Percentiles rank a stretch among this genome's conserved stretches.
phyloP scores from a whole-genome alignment of 768 basidiomycete genomes.

The Harrya chromipes region DNA sequence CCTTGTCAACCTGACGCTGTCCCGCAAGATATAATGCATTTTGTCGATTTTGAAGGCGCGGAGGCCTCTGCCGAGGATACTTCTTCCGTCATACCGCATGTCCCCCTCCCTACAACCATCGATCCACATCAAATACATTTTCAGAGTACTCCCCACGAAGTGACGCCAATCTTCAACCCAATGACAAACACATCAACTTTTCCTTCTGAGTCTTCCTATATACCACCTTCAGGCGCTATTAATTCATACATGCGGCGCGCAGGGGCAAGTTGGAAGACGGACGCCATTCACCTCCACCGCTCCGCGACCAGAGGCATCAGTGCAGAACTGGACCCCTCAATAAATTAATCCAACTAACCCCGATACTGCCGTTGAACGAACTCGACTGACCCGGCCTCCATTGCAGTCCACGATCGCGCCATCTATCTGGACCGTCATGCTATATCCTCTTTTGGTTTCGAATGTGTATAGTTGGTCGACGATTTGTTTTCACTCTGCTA shows the following conservation, averaged over 20 bases:
- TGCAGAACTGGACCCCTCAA: too few relatives aligned
- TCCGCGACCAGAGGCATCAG: too few relatives aligned
- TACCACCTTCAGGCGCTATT: slow-evolving; percentile 54
- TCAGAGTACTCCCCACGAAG: slow-evolving; percentile 8
- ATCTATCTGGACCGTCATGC: slow-evolving; percentile 6
- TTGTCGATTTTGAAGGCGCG: slow-evolving; percentile 36
- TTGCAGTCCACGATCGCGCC: slow-evolving; percentile 3
- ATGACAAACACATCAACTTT: slow-evolving; percentile 19
- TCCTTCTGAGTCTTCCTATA: slow-evolving; percentile 35
- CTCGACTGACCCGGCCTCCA: too few relatives aligned
- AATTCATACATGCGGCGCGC: slow-evolving; percentile 51
- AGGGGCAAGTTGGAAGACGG: slow-evolving; percentile 46
- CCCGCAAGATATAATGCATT: slow-evolving; percentile 35
- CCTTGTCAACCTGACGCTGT: slow-evolving; percentile 21
- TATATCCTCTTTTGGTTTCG: slow-evolving; percentile 19
- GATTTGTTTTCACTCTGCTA: slow-evolving; percentile 12
- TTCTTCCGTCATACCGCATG: neutral
- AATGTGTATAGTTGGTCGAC: slow-evolving; percentile 22
- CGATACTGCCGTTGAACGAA: too few relatives aligned
- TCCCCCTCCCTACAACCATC: slow-evolving; percentile 7
- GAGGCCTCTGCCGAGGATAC: slow-evolving; percentile 8
- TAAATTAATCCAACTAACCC: too few relatives aligned
- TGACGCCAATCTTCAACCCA: slow-evolving; percentile 27
- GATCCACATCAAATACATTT: slow-evolving; percentile 21
- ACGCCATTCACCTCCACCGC: too few relatives aligned